phyloP scores from a whole-genome alignment of 352 stramenopile species.

The Globisporangium polare region DNA sequence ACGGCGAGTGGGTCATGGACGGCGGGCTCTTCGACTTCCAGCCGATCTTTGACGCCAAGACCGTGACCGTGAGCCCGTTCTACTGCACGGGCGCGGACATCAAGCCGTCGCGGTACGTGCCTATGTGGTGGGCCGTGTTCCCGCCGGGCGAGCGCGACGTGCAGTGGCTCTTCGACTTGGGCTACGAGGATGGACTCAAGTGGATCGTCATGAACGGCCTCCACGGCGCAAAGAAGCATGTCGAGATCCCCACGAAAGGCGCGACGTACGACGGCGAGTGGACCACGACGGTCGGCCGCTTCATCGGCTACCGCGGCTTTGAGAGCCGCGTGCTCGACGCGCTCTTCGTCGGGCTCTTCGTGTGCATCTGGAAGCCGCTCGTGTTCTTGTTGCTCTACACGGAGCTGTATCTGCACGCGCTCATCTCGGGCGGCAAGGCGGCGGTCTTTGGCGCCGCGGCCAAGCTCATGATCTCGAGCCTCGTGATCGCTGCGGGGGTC shows the following conservation, averaged over 20 bases:
- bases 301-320: slow-evolving; percentile 65
- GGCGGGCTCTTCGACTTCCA: slow-evolving; percentile 82
- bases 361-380: slow-evolving; percentile 78
- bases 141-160: slow-evolving; percentile 63
- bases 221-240: slow-evolving; percentile 20
- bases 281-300: slow-evolving; percentile 71
- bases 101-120: slow-evolving; percentile 87
- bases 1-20: slow-evolving; percentile 86
- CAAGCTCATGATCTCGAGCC: slow-evolving; percentile 63
- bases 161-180: slow-evolving; percentile 82
- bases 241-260: slow-evolving; percentile 55
- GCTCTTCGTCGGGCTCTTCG: slow-evolving; percentile 67
- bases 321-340: slow-evolving; percentile 70
- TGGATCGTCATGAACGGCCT: slow-evolving; percentile 58
- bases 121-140: slow-evolving; percentile 83
- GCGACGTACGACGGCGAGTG: slow-evolving; percentile 49
- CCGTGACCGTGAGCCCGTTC: slow-evolving; percentile 79
- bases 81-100: slow-evolving; percentile 88
- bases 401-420: slow-evolving; percentile 69
- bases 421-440: slow-evolving; percentile 67
- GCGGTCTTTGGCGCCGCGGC: slow-evolving; percentile 59
- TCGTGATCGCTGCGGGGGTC: slow-evolving; percentile 46
- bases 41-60: slow-evolving; percentile 65
- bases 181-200: slow-evolving; percentile 74
- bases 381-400: slow-evolving; percentile 77